These are phyloP conservation scores for Rhododendron griersonianum DNA, from an alignment of 148 eudicot genomes.

Conservation along the genomic window DNA sequence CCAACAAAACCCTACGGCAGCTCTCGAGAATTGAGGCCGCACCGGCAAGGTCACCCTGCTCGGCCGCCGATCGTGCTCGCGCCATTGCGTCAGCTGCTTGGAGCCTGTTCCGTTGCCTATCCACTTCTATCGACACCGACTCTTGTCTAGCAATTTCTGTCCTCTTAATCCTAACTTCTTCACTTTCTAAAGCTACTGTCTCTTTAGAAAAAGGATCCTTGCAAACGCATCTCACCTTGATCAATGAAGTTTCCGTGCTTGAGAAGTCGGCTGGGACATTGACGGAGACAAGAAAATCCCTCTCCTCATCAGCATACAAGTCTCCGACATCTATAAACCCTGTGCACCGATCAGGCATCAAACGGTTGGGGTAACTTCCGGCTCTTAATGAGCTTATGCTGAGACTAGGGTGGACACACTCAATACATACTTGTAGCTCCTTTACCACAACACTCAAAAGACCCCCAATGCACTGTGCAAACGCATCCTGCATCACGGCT, in stretches of 20 bases:
- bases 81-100: constrained; percentile 78
- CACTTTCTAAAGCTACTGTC: constrained; percentile 29
- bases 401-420: constrained; percentile 42
- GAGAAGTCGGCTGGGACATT: constrained; percentile 43
- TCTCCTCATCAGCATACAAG: constrained; percentile 81
- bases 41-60: constrained; percentile 47
- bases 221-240: constrained; percentile 53
- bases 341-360: constrained; percentile 27
- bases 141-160: constrained; percentile 33
- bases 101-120: constrained; percentile 69
- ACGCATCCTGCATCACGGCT: constrained; percentile 74
- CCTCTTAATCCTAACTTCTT: constrained; percentile 48
- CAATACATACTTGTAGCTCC: constrained; percentile 53
- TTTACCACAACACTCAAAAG: constrained; percentile 79
- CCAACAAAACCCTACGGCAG: constrained; percentile 37
- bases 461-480: constrained; percentile 93
- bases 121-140: constrained; percentile 62
- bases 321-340: constrained; percentile 71
- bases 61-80: constrained; percentile 55
- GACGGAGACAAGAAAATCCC: constrained; percentile 65
- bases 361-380: constrained; percentile 49
- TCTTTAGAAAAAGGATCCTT: constrained; percentile 59
- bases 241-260: constrained; percentile 39
- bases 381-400: constrained; percentile 48
- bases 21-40: constrained; percentile 53